Percentiles rank a stretch among this genome's conserved stretches.
These are phyloP conservation scores for Piper longum DNA, from an alignment of 164 flowering plant species.

Conservation along the genomic window DNA sequence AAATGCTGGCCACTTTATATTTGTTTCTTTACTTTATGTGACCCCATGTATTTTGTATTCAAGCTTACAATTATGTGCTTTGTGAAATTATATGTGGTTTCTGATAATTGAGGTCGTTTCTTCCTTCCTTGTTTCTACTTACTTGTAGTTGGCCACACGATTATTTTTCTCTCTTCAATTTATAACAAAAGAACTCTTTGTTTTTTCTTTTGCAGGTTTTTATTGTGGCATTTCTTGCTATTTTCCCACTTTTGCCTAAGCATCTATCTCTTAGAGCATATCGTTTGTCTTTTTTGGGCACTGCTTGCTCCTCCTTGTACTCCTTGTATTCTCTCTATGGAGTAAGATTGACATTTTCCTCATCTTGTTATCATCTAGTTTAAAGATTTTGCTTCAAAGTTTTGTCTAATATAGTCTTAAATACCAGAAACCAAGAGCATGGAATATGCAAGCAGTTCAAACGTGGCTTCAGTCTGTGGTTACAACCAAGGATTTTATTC, in stretches of 20 bases:
- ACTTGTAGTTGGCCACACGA: background rate
- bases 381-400: no score
- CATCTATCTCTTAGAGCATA: constrained; percentile 73
- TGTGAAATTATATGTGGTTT: background rate
- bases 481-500: constrained; percentile 89
- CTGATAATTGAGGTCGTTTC: background rate
- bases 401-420: background rate
- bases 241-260: constrained; percentile 61
- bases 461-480: constrained; percentile 78
- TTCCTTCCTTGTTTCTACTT: background rate
- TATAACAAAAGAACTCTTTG: no score
- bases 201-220: constrained; percentile 42
- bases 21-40: no score
- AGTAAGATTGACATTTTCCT: constrained; percentile 25
- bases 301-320: constrained; percentile 63
- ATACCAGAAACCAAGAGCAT: constrained; percentile 86
- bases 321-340: constrained; percentile 82
- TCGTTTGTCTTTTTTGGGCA: constrained; percentile 81
- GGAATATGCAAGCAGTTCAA: constrained; percentile 86
- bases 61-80: constrained; percentile 8
- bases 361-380: background rate
- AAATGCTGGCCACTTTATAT: no score
- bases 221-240: constrained; percentile 79
- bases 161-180: no score
- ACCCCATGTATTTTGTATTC: no score